Evolutionary conservation across 1,284 basidiomycete species (phyloP), one percentile per base, ranked within the genome.

Genomic region (Taiwanofungus camphoratus): DNA sequence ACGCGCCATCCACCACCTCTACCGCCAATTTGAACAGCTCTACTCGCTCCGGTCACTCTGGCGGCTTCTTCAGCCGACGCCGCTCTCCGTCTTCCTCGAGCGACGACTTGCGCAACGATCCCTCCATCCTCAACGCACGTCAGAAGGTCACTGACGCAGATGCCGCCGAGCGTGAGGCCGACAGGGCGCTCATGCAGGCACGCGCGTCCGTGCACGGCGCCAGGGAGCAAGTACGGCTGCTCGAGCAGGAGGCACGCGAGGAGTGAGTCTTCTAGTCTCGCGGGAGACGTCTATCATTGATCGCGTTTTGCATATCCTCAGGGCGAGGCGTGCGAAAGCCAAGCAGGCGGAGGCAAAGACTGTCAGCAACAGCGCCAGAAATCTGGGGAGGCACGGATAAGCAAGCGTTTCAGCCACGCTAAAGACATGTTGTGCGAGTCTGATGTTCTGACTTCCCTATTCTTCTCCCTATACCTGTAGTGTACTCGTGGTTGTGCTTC

Each of bases 321-420:
- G 79, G 38, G 68, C 73, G 11, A 65, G 64, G 43, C 73, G 74
- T 41, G 77, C 78, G 9, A 75, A 74, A 56, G 67, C 70, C 5
- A 82, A 80, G 56, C 74, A 77, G 54, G 70, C 70, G 19, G 75
- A 79, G 51, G 72, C 73, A 2, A 77, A 77, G 60, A 63, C 64
- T 20, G 72, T 83, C 52, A 73, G 66, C 59, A 79, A 76, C 63
- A 70, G 62, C 42, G 72, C 73, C 9, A 67, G 68, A 40, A 66
- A 67, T 33, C 71, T 82, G 42, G 79, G 79, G 12, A 68, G 77
- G 21, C 76, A 79, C 53, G 75, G 72, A 16, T 70, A 55, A 69
- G 23, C n/a, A n/a, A n/a, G n/a, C n/a, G n/a, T n/a, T n/a, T n/a
- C n/a, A n/a, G n/a, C n/a, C n/a, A n/a, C n/a, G n/a, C n/a, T n/a